Conservation (phyloP, 2,329 filamentous ascomycete species). For the Microdochium paspali region DNA sequence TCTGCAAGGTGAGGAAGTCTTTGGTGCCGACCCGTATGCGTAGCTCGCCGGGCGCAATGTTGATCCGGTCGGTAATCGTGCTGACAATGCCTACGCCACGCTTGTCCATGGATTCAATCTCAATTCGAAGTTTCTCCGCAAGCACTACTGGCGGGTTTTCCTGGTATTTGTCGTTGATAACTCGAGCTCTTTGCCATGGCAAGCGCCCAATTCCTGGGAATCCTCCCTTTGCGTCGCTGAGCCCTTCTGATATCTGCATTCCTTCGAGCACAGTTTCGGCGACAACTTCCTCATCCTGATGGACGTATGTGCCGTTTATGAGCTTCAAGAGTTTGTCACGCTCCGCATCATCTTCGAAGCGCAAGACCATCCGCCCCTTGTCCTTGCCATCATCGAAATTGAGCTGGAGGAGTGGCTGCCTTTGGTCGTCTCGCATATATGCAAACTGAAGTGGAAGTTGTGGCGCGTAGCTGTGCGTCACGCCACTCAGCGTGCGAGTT, state of each 20-base stretch:
- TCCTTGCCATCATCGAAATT: constrained; percentile 57
- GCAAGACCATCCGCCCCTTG: constrained; percentile 65
- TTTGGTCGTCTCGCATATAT: constrained; percentile 63
- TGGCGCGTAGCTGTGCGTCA: constrained; percentile 60
- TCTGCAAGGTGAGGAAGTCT: constrained; percentile 50
- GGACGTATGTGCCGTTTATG: constrained; percentile 62
- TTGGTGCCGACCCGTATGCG: constrained; percentile 56
- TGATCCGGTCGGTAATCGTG: constrained; percentile 74
- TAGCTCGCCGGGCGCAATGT: constrained; percentile 67
- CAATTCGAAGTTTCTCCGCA: constrained; percentile 65
- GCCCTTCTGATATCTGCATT: constrained; percentile 50
- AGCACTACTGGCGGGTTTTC: constrained; percentile 61
- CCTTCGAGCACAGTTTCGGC: constrained; percentile 58
- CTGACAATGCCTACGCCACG: constrained; percentile 33
- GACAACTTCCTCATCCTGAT: constrained; percentile 59
- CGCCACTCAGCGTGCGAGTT: constrained; percentile 67
- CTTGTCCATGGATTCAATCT: constrained; percentile 60
- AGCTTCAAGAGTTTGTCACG: constrained; percentile 63
- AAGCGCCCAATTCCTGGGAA: constrained; percentile 39
- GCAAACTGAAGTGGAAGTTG: constrained; percentile 67
- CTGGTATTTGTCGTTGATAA: constrained; percentile 63
- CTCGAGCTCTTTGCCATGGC: constrained; percentile 56
- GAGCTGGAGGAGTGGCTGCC: constrained; percentile 59
- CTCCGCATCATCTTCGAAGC: constrained; percentile 66
- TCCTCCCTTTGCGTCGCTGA: constrained; percentile 36